These are phyloP conservation scores for Aphanomyces invadans DNA, from an alignment of 352 stramenopile genomes.

Conservation along the genomic window DNA sequence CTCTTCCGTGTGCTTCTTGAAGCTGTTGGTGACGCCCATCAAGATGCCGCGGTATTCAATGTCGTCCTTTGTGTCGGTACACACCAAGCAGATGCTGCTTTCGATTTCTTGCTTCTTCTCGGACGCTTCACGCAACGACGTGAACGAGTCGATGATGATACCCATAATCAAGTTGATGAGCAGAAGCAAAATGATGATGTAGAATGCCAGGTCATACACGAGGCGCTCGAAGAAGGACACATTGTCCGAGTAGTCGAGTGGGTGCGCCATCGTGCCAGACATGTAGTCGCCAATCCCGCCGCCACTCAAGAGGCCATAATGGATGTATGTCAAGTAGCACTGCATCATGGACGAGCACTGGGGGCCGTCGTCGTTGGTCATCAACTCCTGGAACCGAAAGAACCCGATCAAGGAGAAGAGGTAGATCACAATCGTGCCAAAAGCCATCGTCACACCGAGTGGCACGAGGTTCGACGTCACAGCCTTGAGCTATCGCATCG, in stretches of 20 bases:
- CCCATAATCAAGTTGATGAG: constrained; percentile 26
- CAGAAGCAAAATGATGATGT: constrained; percentile 24
- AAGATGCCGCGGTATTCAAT: constrained; percentile 25
- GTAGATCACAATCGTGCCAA: constrained; percentile 27
- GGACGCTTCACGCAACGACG: constrained; percentile 20
- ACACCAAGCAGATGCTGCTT: constrained; percentile 23
- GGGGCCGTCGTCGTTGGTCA: background rate
- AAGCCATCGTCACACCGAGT: constrained; percentile 21
- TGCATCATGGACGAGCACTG: constrained; percentile 24
- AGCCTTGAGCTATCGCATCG: constrained; percentile 24
- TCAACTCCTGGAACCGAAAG: constrained; percentile 21
- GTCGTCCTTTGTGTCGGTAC: constrained; percentile 17
- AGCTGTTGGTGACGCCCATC: constrained; percentile 27
- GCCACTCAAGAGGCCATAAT: constrained; percentile 21
- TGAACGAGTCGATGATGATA: constrained; percentile 30
- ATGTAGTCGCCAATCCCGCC: constrained; percentile 25
- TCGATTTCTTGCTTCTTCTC: constrained; percentile 23
- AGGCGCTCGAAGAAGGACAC: constrained; percentile 5
- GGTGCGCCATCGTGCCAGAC: background rate
- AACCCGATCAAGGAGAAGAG: constrained; percentile 26
- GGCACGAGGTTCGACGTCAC: constrained; percentile 18
- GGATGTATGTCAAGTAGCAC: constrained; percentile 22
- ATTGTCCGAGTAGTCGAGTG: constrained; percentile 18
- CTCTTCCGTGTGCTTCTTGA: constrained; percentile 29
- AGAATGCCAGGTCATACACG: constrained; percentile 26